A percentile compares a stretch with the other conserved stretches of the same genome.
phyloP scores from a whole-genome alignment of 192 early-diverging fungal genomes.

The Coemansia sp. region DNA sequence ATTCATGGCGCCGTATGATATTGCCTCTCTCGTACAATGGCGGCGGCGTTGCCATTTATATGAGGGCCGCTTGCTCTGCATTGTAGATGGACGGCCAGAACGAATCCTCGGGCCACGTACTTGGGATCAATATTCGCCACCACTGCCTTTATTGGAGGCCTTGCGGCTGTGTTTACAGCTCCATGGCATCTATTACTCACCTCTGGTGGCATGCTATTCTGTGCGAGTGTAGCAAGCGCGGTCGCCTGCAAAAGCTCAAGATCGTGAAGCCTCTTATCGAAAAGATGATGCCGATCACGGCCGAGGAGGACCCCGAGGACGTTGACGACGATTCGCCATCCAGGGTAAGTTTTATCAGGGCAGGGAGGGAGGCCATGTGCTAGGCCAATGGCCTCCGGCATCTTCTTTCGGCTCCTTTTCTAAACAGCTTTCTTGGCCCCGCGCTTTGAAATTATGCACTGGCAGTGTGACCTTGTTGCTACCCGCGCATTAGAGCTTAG shows the following conservation, averaged over 20 bases:
- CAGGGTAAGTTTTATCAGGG: slow-evolving; percentile 27
- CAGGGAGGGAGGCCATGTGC: neutral
- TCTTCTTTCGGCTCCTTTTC: neutral
- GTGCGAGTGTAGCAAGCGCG: slow-evolving; percentile 61
- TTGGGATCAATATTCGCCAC: neutral
- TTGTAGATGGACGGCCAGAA: neutral
- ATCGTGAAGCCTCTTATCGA: slow-evolving; percentile 77
- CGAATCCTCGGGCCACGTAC: neutral
- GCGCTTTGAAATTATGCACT: neutral
- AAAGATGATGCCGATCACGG: slow-evolving; percentile 76
- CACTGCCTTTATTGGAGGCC: neutral
- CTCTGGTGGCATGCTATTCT: neutral
- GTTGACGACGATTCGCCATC: slow-evolving; percentile 81
- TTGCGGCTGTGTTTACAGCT: neutral
- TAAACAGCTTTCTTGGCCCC: neutral
- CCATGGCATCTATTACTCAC: neutral
- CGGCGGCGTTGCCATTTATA: neutral
- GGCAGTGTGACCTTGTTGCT: neutral
- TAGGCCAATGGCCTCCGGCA: neutral
- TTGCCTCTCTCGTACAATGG: neutral
- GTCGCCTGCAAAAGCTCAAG: slow-evolving; percentile 80
- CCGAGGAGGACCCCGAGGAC: slow-evolving; percentile 76
- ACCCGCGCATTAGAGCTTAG: neutral
- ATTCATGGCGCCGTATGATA: neutral
- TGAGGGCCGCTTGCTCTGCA: neutral